These are phyloP conservation scores for Ciborinia camelliae DNA, from an alignment of 2,329 filamentous ascomycete genomes.

Conservation along the genomic window DNA sequence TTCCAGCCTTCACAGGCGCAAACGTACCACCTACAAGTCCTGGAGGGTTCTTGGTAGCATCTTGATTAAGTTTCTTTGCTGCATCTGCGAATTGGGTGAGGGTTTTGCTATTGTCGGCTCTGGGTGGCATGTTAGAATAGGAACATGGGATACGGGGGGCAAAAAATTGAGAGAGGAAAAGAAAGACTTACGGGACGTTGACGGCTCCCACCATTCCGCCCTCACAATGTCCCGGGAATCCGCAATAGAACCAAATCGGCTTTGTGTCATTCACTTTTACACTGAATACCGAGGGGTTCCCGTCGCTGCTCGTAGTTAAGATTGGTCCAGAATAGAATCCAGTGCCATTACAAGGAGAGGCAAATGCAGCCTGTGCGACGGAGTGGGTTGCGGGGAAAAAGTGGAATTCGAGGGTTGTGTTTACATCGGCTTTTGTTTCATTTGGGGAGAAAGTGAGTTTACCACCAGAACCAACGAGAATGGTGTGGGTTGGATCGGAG, in stretches of 20 bases:
- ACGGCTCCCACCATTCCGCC: constrained; percentile 45
- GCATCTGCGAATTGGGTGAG: neutral
- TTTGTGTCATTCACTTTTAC: constrained; percentile 41
- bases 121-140: neutral
- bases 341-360: constrained; percentile 36
- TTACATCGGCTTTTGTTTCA: constrained; percentile 47
- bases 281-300: constrained; percentile 40
- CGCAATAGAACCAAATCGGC: constrained; percentile 46
- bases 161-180: neutral
- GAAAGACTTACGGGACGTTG: constrained; percentile 39
- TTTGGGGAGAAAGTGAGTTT: constrained; percentile 49
- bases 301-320: constrained; percentile 20
- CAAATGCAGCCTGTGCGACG: constrained; percentile 42
- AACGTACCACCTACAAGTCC: neutral
- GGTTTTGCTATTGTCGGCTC: constrained; percentile 5
- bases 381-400: constrained; percentile 53
- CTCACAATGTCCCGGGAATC: constrained; percentile 41
- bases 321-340: constrained; percentile 30
- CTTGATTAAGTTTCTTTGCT: neutral
- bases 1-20: neutral
- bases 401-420: constrained; percentile 53
- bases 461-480: constrained; percentile 35
- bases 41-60: neutral
- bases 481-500: constrained; percentile 30
- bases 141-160: neutral